Percentiles rank a stretch among this genome's conserved stretches.
phyloP scores from a whole-genome alignment of 495 filamentous ascomycete genomes.

The Neurospora cerealis region DNA sequence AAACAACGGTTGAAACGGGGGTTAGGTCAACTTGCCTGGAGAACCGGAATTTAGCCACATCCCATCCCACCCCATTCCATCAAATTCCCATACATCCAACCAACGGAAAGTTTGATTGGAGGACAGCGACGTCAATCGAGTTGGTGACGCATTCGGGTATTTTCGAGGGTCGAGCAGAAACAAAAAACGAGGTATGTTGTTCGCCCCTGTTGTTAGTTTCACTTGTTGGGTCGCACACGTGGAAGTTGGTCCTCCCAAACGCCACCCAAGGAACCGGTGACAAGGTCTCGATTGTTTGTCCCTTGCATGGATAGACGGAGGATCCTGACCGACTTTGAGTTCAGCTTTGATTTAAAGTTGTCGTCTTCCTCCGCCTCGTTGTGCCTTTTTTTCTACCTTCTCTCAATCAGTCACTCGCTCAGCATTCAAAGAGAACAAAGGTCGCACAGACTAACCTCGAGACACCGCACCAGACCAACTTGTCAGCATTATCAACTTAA shows the following conservation, averaged over 20 bases:
- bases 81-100: neutral
- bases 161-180: neutral
- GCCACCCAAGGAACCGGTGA: neutral
- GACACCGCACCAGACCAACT: neutral
- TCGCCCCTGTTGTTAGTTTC: neutral
- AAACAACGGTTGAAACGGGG: neutral
- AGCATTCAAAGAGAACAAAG: neutral
- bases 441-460: neutral
- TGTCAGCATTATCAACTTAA: neutral
- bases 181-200: neutral
- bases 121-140: neutral
- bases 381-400: neutral
- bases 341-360: neutral
- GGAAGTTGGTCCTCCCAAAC: neutral
- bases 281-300: neutral
- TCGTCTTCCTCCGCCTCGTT: neutral
- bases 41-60: neutral
- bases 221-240: neutral
- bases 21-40: neutral
- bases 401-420: neutral
- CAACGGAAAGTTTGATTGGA: neutral
- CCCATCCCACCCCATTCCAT: neutral
- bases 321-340: neutral
- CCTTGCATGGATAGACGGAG: neutral
- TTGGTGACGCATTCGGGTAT: neutral